Evolutionary conservation across 2,329 filamentous ascomycete species (phyloP).

Genomic region (Pyrenochaeta sp.): DNA sequence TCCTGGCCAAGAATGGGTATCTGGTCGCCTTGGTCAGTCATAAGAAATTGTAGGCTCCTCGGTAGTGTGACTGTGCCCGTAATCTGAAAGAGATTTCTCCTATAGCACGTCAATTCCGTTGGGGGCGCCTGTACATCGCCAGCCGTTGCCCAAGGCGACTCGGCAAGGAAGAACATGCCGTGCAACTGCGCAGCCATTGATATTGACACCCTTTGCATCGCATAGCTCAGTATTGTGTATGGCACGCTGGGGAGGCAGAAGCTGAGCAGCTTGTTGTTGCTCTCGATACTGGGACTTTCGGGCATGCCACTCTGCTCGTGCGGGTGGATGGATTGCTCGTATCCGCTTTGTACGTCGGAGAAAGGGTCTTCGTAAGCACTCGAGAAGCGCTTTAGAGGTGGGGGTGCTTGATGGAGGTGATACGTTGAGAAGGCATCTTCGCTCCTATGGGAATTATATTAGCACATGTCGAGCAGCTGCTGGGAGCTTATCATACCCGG

Average conservation of each 20-base stretch:
- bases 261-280: slow-evolving; percentile 66
- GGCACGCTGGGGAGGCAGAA: slow-evolving; percentile 59
- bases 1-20: slow-evolving; percentile 85
- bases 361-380: slow-evolving; percentile 60
- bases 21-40: slow-evolving; percentile 84
- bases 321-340: slow-evolving; percentile 55
- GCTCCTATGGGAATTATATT: slow-evolving; percentile 51
- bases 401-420: slow-evolving; percentile 52
- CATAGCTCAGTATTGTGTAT: slow-evolving; percentile 71
- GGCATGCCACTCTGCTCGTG: slow-evolving; percentile 55
- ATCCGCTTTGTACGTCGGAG: slow-evolving; percentile 60
- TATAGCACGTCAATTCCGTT: slow-evolving; percentile 92
- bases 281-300: slow-evolving; percentile 67
- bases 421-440: slow-evolving; percentile 60
- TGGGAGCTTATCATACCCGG: slow-evolving; percentile 58
- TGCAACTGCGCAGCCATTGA: slow-evolving; percentile 79
- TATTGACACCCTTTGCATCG: slow-evolving; percentile 67
- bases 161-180: slow-evolving; percentile 88
- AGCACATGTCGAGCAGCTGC: slow-evolving; percentile 37
- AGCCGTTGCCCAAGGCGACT: slow-evolving; percentile 72
- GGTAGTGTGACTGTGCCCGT: slow-evolving; percentile 87
- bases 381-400: slow-evolving; percentile 60
- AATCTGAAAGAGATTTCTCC: slow-evolving; percentile 94
- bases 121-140: slow-evolving; percentile 65
- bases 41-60: slow-evolving; percentile 77